phyloP scores from a whole-genome alignment of 202 grass and related monocot species.

The Schoenoplectus tabernaemontani region DNA sequence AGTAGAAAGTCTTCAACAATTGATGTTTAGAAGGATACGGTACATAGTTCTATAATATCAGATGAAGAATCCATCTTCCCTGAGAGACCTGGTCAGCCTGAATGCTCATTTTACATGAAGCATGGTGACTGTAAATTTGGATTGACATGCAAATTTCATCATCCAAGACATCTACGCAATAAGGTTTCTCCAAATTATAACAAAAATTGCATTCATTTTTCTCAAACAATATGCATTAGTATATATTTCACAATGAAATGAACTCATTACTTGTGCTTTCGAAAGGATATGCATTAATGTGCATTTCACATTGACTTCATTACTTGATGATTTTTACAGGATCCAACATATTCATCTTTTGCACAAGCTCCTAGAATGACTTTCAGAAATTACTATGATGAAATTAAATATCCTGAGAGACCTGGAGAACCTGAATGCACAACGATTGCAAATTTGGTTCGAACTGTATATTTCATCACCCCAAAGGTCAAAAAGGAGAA shows the following conservation, averaged over 20 bases:
- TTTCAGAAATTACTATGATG: background rate
- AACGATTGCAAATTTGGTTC: slow-evolving; percentile 41
- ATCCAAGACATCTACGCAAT: slow-evolving; percentile 22
- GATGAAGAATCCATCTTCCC: slow-evolving; percentile 24
- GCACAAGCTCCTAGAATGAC: background rate
- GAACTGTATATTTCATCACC: slow-evolving; percentile 55
- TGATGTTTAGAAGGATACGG: background rate
- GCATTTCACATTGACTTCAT: background rate
- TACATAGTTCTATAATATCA: background rate
- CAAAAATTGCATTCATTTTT: background rate
- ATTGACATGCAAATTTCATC: slow-evolving; percentile 46
- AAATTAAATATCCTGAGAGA: slow-evolving; percentile 32
- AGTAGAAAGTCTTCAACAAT: background rate
- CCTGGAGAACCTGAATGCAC: slow-evolving; percentile 36
- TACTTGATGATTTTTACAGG: background rate
- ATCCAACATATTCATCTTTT: background rate
- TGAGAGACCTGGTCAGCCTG: slow-evolving; percentile 38
- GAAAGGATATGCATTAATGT: background rate
- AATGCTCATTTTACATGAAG: slow-evolving; percentile 44
- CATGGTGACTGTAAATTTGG: slow-evolving; percentile 46
- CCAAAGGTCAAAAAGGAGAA: slow-evolving; percentile 13
- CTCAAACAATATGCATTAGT: background rate
- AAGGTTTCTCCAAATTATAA: slow-evolving; percentile 2
- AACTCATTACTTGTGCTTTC: background rate
- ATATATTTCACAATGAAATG: background rate